Conservation (phyloP, 345 rosid genomes). For the Clausena lansium region DNA sequence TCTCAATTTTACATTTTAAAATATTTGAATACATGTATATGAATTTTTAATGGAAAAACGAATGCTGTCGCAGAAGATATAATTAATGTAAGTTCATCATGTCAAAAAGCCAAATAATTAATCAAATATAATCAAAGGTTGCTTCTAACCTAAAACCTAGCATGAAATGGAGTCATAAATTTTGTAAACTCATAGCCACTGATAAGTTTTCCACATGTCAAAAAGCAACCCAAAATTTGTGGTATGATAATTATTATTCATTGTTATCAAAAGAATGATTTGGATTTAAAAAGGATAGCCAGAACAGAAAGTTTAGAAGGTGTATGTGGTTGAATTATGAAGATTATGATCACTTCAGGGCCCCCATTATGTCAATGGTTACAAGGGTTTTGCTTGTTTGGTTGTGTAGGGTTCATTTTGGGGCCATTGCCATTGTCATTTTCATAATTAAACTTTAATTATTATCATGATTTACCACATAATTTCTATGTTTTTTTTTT, state of each 20-base stretch:
- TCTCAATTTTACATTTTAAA: no score
- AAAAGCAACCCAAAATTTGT: not conserved
- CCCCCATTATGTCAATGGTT: not conserved
- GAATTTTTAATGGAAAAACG: no score
- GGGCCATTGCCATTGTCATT: not conserved
- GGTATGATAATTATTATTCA: constrained; percentile 1
- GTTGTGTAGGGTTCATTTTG: not conserved
- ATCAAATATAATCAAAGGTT: not conserved
- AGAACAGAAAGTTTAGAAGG: not conserved
- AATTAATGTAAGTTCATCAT: not conserved
- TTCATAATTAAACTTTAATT: not conserved
- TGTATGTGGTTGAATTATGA: constrained; percentile 3
- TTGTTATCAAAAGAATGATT: not conserved
- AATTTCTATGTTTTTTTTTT: not conserved
- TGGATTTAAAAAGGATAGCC: not conserved
- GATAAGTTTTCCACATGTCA: constrained; percentile 1
- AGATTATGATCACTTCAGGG: constrained; percentile 5
- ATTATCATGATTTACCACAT: not conserved
- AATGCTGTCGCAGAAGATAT: no score
- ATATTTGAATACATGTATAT: not conserved
- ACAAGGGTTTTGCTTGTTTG: not conserved
- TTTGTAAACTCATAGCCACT: not conserved
- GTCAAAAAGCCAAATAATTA: not conserved
- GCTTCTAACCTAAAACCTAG: not conserved
- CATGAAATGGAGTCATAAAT: not conserved